These are phyloP conservation scores for Termitomyces eurrhizus DNA, from an alignment of 768 basidiomycete species.

Conservation along the genomic window DNA sequence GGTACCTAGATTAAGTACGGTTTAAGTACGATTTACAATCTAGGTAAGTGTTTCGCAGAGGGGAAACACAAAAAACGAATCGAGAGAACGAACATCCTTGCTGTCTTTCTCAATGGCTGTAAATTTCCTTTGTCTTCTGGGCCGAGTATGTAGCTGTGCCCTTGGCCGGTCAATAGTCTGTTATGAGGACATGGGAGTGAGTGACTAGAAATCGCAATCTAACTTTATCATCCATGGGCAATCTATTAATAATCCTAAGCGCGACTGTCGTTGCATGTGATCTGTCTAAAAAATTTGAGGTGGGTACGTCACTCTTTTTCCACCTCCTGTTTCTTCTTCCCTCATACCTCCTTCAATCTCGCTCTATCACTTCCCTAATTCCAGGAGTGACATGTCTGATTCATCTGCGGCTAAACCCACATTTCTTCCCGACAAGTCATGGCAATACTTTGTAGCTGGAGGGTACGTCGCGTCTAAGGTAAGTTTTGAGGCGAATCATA, in stretches of 20 bases:
- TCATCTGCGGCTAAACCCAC: slow-evolving; percentile 28
- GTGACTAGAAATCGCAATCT: no score
- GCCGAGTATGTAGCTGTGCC: not conserved
- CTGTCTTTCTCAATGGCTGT: not conserved
- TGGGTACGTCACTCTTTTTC: not conserved
- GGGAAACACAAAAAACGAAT: slow-evolving; percentile 15
- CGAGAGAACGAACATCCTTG: slow-evolving; percentile 42
- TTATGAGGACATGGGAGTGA: no score
- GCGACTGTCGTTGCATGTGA: slow-evolving; percentile 10
- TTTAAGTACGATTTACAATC: no score
- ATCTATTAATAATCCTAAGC: not conserved
- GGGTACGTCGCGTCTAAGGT: slow-evolving; percentile 50
- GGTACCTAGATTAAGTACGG: no score
- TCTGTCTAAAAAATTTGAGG: slow-evolving; percentile 8
- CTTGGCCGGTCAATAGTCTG: not conserved
- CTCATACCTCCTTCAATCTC: not conserved
- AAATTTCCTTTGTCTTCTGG: not conserved
- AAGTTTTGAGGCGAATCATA: not conserved
- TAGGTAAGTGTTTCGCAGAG: no score
- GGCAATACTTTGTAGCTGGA: slow-evolving; percentile 82
- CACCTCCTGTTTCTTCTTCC: not conserved
- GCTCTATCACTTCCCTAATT: not conserved
- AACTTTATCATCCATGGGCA: no score
- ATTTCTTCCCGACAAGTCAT: slow-evolving; percentile 69
- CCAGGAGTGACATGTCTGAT: slow-evolving; percentile 17